Evolutionary conservation across 2,329 filamentous ascomycete species (phyloP), one percentile per base, ranked within the genome.

Genomic region (Amauroascus niger): DNA sequence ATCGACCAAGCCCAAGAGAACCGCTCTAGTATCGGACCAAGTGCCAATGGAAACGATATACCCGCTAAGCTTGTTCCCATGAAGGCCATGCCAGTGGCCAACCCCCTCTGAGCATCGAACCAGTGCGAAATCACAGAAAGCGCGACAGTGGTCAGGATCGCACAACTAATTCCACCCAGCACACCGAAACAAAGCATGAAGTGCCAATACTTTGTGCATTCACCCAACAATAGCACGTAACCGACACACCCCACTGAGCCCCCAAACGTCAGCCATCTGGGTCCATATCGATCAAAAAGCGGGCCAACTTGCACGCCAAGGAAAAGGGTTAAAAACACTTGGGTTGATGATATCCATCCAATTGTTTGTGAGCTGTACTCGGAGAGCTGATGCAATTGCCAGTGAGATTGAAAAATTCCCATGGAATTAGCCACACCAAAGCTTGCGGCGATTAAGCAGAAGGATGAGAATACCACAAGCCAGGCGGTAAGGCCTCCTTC

Each of bases 401-500:
- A 64, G 65, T 67, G 73, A 1, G 70, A 66, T 52, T 73, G 67
- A 1, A 73, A 60, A 11, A 69, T 65, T 0, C 69, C 69, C 4
- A 71, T 59, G 2, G 64, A 69, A 28, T 72, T 73, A 50, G 71
- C 58, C 20, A 73, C 37, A 5, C 73, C 73, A 55, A 74, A 69
- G 3, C 65, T 66, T 9, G 67, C 65, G 22, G 71, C 61, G 58
- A 74, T 69, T 24, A 65, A 63, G 60, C 66, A 71, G 61, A 67
- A 73, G 14, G 70, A 65, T 5, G 71, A 73, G 1, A 69, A 55
- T 0, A 74, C 73, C 1, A 74, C 71, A 0, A 70, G 64, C 70
- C 73, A 75, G 32, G 73, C 71, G 39, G 60, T 56, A 1, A 64
- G 55, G 0, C 72, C 72, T 14, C 73, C 72, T 55, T 75, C 73